Conservation (phyloP, 164 flowering plant genomes). For the Magnolia officinalis region DNA sequence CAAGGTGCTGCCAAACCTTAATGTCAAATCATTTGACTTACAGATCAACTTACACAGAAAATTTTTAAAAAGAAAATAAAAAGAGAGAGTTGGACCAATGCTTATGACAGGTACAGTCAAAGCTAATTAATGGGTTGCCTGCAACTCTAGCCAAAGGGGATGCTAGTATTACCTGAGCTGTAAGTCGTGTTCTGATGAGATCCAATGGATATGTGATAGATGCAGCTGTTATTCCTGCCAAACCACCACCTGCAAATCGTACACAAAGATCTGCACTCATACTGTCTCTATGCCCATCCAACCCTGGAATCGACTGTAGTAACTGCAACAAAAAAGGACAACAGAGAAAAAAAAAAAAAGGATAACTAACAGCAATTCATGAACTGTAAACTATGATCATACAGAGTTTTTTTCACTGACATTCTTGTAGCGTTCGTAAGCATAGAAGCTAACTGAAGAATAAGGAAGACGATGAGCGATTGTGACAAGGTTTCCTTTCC, state of each 20-base stretch:
- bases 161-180: constrained; percentile 66
- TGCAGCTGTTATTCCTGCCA: constrained; percentile 87
- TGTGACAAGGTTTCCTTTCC: constrained; percentile 87
- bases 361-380: neutral
- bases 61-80: too few species aligned
- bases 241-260: constrained; percentile 70
- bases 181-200: constrained; percentile 83
- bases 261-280: constrained; percentile 39
- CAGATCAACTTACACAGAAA: too few species aligned
- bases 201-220: constrained; percentile 75
- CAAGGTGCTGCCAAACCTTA: too few species aligned
- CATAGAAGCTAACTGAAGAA: constrained; percentile 71
- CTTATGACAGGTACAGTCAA: too few species aligned
- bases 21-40: too few species aligned
- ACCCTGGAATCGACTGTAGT: constrained; percentile 45
- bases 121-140: neutral
- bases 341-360: neutral
- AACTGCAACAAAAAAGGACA: constrained; percentile 35
- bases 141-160: neutral
- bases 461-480: constrained; percentile 88
- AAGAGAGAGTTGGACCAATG: too few species aligned
- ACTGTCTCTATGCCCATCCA: constrained; percentile 38
- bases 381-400: neutral
- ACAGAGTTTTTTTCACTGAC: constrained; percentile 30
- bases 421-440: constrained; percentile 69